phyloP scores from a whole-genome alignment of 2,329 filamentous ascomycete genomes.

The Ceratocystis eucalypticola region DNA sequence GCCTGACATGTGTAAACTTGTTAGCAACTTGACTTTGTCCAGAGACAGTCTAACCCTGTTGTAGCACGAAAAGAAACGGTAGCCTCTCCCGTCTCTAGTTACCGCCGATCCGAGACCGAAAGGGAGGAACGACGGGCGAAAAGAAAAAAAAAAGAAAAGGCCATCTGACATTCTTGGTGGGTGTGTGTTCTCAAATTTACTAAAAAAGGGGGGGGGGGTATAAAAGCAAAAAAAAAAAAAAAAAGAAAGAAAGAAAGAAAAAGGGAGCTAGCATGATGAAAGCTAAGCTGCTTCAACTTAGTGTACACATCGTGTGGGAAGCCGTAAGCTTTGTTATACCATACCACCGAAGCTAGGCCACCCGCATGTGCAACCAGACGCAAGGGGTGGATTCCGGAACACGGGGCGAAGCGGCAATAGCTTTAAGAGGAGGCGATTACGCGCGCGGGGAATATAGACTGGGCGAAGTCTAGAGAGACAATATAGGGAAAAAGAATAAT shows the following conservation, averaged over 20 bases:
- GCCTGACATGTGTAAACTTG: constrained; percentile 1
- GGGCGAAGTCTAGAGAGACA: background rate
- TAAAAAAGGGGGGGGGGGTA: background rate
- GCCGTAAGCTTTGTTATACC: too few species aligned
- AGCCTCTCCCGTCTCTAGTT: background rate
- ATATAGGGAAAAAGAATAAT: constrained; percentile 5
- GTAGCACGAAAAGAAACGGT: background rate
- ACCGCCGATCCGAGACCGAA: background rate
- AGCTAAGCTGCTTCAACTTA: background rate
- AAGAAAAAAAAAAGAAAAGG: background rate
- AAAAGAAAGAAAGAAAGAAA: background rate
- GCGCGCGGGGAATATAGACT: background rate
- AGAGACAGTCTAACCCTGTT: background rate
- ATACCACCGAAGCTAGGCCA: too few species aligned
- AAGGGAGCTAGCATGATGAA: background rate
- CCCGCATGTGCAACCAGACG: background rate
- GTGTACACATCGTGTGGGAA: too few species aligned
- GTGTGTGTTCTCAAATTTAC: background rate
- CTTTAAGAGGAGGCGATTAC: background rate
- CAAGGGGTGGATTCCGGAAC: background rate
- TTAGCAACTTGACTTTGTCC: background rate
- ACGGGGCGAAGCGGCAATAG: background rate
- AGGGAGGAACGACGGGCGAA: background rate
- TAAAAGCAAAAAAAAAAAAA: background rate
- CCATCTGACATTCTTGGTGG: background rate